phyloP scores from a whole-genome alignment of 2,329 filamentous ascomycete genomes.

The Microsporum ferrugineum region DNA sequence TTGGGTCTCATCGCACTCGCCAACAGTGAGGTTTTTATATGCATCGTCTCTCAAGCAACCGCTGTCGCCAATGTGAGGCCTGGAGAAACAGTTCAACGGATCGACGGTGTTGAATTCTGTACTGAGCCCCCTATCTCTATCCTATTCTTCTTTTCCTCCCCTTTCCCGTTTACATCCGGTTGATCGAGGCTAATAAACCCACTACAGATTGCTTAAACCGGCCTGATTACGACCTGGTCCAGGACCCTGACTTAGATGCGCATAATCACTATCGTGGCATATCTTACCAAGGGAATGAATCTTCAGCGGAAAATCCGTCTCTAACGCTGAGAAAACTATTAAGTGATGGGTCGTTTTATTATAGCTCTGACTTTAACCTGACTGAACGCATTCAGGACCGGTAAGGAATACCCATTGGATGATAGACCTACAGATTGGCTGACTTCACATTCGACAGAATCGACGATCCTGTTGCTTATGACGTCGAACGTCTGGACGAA shows the following conservation, averaged over 20 bases:
- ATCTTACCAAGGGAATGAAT: conserved; percentile 52
- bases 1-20: conserved; percentile 70
- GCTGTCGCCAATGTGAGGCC: conserved; percentile 73
- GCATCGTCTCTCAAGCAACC: conserved; percentile 69
- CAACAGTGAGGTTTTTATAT: conserved; percentile 75
- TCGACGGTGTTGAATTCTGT: conserved; percentile 74
- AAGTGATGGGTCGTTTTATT: conserved; percentile 91
- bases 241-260: conserved; percentile 42
- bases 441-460: conserved; percentile 40
- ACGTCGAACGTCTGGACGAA: conserved; percentile 85
- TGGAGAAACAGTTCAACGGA: conserved; percentile 80
- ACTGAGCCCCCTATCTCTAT: conserved; percentile 14
- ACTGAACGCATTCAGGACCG: conserved; percentile 88
- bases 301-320: conserved; percentile 73
- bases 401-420: conserved; percentile 31
- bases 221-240: conserved; percentile 69
- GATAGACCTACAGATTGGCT: conserved; percentile 8
- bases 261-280: conserved; percentile 44
- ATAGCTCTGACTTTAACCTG: conserved; percentile 94
- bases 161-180: background rate
- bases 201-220: conserved; percentile 69
- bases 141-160: background rate
- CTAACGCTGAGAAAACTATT: conserved; percentile 82
- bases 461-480: conserved; percentile 65
- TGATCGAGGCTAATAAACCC: conserved; percentile 11